Evolutionary conservation across 2,329 filamentous ascomycete genomes (phyloP), one percentile per base, ranked within the genome.

Genomic region (Cordyceps cateniannulata): DNA sequence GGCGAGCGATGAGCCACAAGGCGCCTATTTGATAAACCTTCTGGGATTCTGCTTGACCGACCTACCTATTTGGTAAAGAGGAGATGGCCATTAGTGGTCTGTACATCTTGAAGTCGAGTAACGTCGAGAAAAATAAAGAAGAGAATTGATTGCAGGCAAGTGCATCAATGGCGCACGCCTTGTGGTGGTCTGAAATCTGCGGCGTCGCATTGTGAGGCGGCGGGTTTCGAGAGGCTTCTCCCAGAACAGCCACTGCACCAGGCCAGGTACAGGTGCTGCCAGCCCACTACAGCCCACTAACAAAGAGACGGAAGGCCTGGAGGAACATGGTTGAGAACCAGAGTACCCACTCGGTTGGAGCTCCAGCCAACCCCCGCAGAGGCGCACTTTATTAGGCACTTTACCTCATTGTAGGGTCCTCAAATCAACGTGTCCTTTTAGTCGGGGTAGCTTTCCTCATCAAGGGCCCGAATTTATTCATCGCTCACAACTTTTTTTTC

Each of bases 381-480:
- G 53, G 47, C 53, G 47, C 40, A 42, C 16, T 42, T 18, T 20
- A 42, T 42, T 18, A 20, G 18, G 42, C 22, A 22, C 42, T 45
- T 45, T 20, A n/a, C 20, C 18, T 18, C 9, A 22, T 18, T 18
- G 42, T 45, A 45, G 50, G 58, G 58, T 55, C 58, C 58, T 60
- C 58, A 60, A 60, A 60, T 60, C 58, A 60, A 60, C 58, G 58
- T 60, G 58, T 60, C 58, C 58, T 60, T 60, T 54, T 42, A 32
- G 58, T 48, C 58, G 42, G 49, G 50, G 50, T 53, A 55, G 58
- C 58, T 60, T 47, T 54, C 50, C 50, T 59, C 48, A 59, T 59
- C 57, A 32, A 54, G 29, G 32, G 40, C 42, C 50, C 27, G 27
- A 42, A 51, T 51, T 38, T 50, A 35, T 59, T 49, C 50, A 38